Conservation (phyloP, 2,329 filamentous ascomycete species). For the Pyricularia grisea region DNA sequence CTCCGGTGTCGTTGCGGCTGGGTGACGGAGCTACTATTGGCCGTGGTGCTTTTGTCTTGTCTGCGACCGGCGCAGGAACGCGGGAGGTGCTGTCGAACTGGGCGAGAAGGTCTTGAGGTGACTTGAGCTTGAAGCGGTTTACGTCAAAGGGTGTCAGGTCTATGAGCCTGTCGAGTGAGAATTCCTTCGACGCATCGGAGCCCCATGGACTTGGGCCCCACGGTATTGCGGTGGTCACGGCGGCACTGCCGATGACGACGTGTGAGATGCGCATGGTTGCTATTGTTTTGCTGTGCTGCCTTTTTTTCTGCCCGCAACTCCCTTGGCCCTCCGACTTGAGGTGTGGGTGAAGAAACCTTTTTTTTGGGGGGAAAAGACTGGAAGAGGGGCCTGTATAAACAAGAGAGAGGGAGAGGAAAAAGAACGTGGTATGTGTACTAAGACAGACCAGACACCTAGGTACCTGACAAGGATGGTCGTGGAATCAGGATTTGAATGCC, state of each 20-base stretch:
- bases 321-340: not conserved
- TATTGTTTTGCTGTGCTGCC: not conserved
- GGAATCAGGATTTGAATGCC: not conserved
- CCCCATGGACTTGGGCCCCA: not conserved
- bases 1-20: not conserved
- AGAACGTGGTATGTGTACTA: not conserved
- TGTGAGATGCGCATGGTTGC: not conserved
- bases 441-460: not conserved
- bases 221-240: not conserved
- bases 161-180: not conserved
- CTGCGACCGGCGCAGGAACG: not conserved
- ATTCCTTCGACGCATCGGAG: not conserved
- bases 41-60: not conserved
- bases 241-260: not conserved
- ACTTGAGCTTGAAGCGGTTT: not conserved
- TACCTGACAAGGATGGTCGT: too few relatives aligned
- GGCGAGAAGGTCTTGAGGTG: not conserved
- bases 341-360: not conserved
- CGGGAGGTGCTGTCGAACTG: not conserved
- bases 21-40: not conserved
- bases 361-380: not conserved
- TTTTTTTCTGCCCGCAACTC: not conserved
- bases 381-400: not conserved
- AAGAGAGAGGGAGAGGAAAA: not conserved
- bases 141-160: constrained; percentile 2